Conservation (phyloP, 441 rosid species). For the Hura crepitans region DNA sequence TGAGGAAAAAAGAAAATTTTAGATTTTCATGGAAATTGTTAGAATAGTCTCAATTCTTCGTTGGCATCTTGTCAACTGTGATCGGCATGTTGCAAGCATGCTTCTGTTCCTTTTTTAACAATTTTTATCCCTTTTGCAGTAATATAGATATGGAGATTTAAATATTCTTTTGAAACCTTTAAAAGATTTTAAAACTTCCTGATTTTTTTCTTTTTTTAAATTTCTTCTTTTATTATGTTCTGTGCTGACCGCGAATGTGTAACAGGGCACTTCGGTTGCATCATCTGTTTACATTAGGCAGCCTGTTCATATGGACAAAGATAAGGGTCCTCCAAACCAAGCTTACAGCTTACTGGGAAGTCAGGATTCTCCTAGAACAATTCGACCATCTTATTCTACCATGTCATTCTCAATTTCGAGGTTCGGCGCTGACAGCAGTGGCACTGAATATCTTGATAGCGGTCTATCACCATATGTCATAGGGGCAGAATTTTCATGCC, state of each 20-base stretch:
- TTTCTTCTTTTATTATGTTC: background rate
- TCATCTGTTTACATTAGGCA: conserved; percentile 2
- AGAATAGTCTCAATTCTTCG: background rate
- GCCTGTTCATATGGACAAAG: conserved; percentile 10
- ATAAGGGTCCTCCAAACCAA: conserved; percentile 14
- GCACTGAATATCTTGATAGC: conserved; percentile 33
- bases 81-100: background rate
- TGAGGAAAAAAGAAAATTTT: background rate
- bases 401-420: conserved; percentile 47
- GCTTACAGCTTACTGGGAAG: background rate
- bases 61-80: background rate
- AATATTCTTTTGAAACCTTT: background rate
- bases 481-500: conserved; percentile 30
- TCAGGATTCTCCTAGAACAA: conserved; percentile 15
- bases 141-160: background rate
- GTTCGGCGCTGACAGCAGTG: conserved; percentile 38
- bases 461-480: conserved; percentile 29
- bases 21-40: background rate
- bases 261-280: conserved; percentile 14
- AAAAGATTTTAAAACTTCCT: background rate
- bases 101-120: background rate
- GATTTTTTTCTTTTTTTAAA: background rate
- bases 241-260: background rate
- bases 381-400: conserved; percentile 42
- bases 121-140: background rate